A percentile compares a stretch with the other conserved stretches of the same genome.
phyloP scores from a whole-genome alignment of 495 filamentous ascomycete species.

The Penicillium waksmanii region DNA sequence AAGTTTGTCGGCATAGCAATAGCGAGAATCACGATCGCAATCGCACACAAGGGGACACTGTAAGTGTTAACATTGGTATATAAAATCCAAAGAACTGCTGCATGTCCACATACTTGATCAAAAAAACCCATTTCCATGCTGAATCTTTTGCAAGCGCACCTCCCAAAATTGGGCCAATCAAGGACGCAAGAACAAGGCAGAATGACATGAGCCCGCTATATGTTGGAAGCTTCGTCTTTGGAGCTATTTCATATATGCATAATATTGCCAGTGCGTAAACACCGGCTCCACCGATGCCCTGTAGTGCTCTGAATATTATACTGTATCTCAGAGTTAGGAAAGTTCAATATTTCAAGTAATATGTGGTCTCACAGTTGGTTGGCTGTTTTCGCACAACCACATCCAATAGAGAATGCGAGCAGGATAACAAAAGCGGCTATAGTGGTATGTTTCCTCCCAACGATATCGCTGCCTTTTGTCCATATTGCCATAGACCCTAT shows the following conservation, averaged over 20 bases:
- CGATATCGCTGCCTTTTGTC: slow-evolving; percentile 63
- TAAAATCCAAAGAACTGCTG: neutral
- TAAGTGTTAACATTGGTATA: neutral
- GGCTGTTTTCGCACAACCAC: slow-evolving; percentile 55
- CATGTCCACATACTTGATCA: slow-evolving; percentile 54
- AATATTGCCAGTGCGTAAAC: slow-evolving; percentile 55
- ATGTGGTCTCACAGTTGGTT: slow-evolving; percentile 49
- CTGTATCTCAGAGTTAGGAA: slow-evolving; percentile 25
- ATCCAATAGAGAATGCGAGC: slow-evolving; percentile 58
- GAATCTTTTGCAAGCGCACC: slow-evolving; percentile 59
- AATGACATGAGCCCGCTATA: slow-evolving; percentile 52
- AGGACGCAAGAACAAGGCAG: slow-evolving; percentile 45
- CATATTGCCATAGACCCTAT: slow-evolving; percentile 60
- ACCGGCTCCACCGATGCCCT: slow-evolving; percentile 60
- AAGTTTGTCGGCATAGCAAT: slow-evolving; percentile 36
- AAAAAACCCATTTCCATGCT: slow-evolving; percentile 65
- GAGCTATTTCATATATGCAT: slow-evolving; percentile 52
- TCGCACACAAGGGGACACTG: slow-evolving; percentile 28
- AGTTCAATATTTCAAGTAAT: neutral
- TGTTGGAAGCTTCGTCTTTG: slow-evolving; percentile 47
- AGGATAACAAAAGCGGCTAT: slow-evolving; percentile 56
- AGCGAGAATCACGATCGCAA: slow-evolving; percentile 25
- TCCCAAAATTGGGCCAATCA: slow-evolving; percentile 59
- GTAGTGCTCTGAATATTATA: slow-evolving; percentile 57
- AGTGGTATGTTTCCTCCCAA: slow-evolving; percentile 56